phyloP scores from a whole-genome alignment of 352 stramenopile genomes.

The Globisporangium cystogenes region DNA sequence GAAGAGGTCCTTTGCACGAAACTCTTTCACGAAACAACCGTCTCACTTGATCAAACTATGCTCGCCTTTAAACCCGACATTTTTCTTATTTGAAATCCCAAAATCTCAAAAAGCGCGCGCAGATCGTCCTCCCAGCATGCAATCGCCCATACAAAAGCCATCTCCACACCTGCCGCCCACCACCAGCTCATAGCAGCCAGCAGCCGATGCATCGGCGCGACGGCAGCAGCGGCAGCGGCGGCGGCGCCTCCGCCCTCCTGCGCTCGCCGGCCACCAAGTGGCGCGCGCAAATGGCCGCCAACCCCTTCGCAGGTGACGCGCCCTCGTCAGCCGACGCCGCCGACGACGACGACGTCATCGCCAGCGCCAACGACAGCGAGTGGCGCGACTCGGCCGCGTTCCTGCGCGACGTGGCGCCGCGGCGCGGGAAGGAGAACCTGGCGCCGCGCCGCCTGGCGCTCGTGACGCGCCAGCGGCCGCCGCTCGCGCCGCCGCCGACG shows the following conservation, averaged over 20 bases:
- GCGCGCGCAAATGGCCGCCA: conserved; percentile 15
- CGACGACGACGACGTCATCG: no score
- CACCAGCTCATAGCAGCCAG: background rate
- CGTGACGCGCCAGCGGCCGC: conserved; percentile 7
- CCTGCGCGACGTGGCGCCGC: conserved; percentile 4
- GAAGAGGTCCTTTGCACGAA: no score
- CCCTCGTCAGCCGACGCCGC: no score
- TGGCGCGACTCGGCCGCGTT: conserved; percentile 15
- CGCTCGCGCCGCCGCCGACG: conserved; percentile 6
- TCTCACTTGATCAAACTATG: no score
- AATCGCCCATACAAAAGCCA: background rate
- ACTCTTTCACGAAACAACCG: no score
- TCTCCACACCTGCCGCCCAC: background rate
- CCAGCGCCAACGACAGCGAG: conserved; percentile 5
- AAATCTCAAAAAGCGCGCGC: no score
- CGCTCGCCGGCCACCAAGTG: conserved; percentile 20
- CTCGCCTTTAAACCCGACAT: no score
- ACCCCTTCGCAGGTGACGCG: conserved; percentile 16
- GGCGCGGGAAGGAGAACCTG: conserved; percentile 19
- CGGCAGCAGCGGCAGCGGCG: background rate
- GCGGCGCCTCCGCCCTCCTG: background rate
- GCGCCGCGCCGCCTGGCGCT: conserved; percentile 13
- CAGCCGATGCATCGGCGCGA: background rate
- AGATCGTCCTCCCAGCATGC: no score
- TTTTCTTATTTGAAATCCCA: no score